A percentile compares a stretch with the other conserved stretches of the same genome.
phyloP scores from a whole-genome alignment of 2,329 filamentous ascomycete genomes.

The Nakataea oryzae region DNA sequence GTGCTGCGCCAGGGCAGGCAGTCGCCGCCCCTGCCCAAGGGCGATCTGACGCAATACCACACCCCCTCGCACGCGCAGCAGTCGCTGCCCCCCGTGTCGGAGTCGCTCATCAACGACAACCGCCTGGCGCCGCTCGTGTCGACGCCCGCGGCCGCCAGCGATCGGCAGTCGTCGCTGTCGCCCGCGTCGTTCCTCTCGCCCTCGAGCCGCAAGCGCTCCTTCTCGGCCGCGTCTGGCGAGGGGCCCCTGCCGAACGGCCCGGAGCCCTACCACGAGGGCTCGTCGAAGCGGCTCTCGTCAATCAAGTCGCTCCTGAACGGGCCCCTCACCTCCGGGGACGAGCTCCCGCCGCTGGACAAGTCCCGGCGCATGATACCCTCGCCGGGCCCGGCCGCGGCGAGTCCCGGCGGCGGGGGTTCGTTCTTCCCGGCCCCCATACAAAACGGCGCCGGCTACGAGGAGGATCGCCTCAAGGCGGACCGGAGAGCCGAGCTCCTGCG shows the following conservation, averaged over 20 bases:
- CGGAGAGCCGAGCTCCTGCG: constrained; percentile 55
- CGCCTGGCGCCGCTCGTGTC: constrained; percentile 45
- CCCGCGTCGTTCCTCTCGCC: constrained; percentile 50
- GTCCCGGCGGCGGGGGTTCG: constrained; percentile 22
- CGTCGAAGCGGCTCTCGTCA: constrained; percentile 54
- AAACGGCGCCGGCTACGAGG: constrained; percentile 20
- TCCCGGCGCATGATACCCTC: constrained; percentile 31
- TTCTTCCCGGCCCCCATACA: constrained; percentile 16
- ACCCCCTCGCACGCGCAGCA: constrained; percentile 28
- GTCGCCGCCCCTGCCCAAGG: constrained; percentile 28
- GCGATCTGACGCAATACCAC: constrained; percentile 41
- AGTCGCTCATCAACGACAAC: constrained; percentile 44
- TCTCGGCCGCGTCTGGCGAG: constrained; percentile 49
- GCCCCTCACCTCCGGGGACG: constrained; percentile 23
- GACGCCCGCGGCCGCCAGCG: constrained; percentile 26
- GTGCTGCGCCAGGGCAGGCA: constrained; percentile 31
- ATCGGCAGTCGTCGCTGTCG: constrained; percentile 47
- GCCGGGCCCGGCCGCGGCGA: constrained; percentile 29
- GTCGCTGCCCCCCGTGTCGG: constrained; percentile 7
- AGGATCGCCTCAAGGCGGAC: constrained; percentile 46
- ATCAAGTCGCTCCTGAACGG: constrained; percentile 70
- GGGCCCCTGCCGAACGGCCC: constrained; percentile 11
- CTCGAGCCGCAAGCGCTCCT: constrained; percentile 52
- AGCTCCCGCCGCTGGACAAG: constrained; percentile 21
- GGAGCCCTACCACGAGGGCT: constrained; percentile 29